Percentiles rank a stretch among this genome's conserved stretches.
These are phyloP conservation scores for Daldinia sp. DNA, from an alignment of 2,329 filamentous ascomycete species.

Conservation along the genomic window DNA sequence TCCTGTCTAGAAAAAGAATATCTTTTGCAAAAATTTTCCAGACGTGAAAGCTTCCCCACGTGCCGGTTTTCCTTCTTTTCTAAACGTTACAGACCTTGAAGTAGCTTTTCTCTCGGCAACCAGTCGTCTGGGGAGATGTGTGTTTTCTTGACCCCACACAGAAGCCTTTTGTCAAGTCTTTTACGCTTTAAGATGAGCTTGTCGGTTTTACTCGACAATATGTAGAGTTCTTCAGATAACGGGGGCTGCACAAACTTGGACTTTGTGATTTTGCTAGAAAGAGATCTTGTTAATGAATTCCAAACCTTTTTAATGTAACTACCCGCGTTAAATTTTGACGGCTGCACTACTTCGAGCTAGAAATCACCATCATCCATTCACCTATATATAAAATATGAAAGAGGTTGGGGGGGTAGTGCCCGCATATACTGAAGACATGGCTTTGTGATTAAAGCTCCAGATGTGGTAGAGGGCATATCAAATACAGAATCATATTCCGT, in stretches of 20 bases:
- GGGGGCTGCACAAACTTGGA: conserved; percentile 27
- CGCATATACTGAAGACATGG: too few relatives aligned
- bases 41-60: conserved; percentile 23
- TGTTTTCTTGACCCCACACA: conserved; percentile 20
- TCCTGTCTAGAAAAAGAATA: conserved; percentile 15
- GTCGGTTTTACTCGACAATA: conserved; percentile 9
- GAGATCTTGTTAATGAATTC: conserved; percentile 3
- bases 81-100: conserved; percentile 24
- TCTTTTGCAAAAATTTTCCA: conserved; percentile 27
- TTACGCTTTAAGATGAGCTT: conserved; percentile 12
- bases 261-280: background rate
- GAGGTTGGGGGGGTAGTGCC: background rate
- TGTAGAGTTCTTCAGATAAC: conserved; percentile 21
- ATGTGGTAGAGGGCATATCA: background rate
- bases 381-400: background rate
- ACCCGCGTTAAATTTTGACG: background rate
- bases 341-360: background rate
- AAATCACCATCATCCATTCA: background rate
- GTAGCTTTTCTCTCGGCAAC: conserved; percentile 23
- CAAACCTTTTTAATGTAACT: background rate
- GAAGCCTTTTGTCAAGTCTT: conserved; percentile 31
- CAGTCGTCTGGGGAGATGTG: conserved; percentile 17
- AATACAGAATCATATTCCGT: background rate
- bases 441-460: too few relatives aligned
- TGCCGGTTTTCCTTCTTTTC: conserved; percentile 29